Percentiles rank a stretch among this genome's conserved stretches.
Conservation (phyloP, 192 early-diverging fungal genomes). For the Helicostylum pulchrum region DNA sequence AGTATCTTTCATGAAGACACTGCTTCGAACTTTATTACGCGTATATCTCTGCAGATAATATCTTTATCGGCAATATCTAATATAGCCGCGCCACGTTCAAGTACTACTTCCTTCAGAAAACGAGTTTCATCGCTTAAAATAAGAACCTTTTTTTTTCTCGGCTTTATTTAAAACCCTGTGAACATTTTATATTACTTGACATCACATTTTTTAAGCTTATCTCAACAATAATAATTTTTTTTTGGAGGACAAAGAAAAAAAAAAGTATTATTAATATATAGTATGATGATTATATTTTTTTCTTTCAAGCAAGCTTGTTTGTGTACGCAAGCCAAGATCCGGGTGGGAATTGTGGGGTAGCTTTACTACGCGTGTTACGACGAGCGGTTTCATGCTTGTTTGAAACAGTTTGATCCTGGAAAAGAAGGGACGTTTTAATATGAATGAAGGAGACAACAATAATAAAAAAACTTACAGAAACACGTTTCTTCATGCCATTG, state of each 20-base stretch:
- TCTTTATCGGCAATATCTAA: no score
- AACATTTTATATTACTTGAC: no score
- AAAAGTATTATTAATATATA: background rate
- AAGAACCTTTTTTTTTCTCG: background rate
- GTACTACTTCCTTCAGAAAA: background rate
- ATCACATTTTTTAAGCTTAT: no score
- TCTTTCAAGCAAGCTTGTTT: conserved; percentile 29
- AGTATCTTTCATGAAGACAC: no score
- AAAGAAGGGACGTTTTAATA: background rate
- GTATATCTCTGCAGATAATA: no score
- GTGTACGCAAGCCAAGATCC: conserved; percentile 33
- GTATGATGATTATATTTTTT: background rate
- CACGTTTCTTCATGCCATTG: conserved; percentile 54
- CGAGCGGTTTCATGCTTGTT: conserved; percentile 37
- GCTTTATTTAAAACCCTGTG: background rate
- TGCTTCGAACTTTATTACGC: no score
- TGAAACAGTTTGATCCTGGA: conserved; percentile 31
- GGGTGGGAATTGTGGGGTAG: conserved; percentile 16
- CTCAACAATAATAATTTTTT: conserved; percentile 1
- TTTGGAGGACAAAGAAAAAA: background rate
- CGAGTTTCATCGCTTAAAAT: background rate
- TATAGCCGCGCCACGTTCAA: background rate
- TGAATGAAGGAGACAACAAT: background rate
- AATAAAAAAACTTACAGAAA: conserved; percentile 33
- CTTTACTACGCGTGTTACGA: conserved; percentile 46